Base-by-base conservation (phyloP, 2,329 filamentous ascomycete species). In the Nothomitra cinnamomea region DNA sequence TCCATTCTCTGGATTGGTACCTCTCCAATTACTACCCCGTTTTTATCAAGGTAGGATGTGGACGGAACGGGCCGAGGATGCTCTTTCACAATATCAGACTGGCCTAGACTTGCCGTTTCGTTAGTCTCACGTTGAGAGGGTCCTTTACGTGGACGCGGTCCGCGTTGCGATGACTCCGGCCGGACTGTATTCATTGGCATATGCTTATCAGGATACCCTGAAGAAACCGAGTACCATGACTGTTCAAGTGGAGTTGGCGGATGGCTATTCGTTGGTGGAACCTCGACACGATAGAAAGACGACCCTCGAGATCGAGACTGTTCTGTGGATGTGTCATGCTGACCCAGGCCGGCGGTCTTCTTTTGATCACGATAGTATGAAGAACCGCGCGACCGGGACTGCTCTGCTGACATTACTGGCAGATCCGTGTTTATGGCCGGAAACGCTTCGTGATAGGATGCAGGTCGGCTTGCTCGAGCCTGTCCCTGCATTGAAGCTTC, bases 341-440 rank as follows among this genome's bases (percentile, higher is more conserved):
- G 24, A 35, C 22, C 45, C n/a, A 35, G 10, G n/a, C 13, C 24
- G 24, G 45, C 45, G 24, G 19, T 49, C 45, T 24, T 49, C 24
- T 49, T 49, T 49, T 49, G 45, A 2, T 49, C 45, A 49, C 45
- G 45, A 22, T 35, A 49, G 17, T 49, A 49, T 13, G 45, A 49
- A 3, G 45, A 49, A 2, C 45, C 45, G 7, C 45, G 45, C 19
- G 45, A 49, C 13, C 45, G 45, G 8, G 45, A 35, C 24, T 49
- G 45, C 24, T 49, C 45, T 35, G 45, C 45, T 3, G 45, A 49
- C 12, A 24, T 21, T 15, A 25, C 2, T 49, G 45, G 24, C 15
- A 49, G 19, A 49, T 49, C 45, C 19, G 19, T 17, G 45, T 35
- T 49, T 32, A 35, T 3, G 4, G 24, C 19, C n/a, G 45, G 45